phyloP scores from a whole-genome alignment of 1,284 basidiomycete genomes.

The Pterulicium gracile region DNA sequence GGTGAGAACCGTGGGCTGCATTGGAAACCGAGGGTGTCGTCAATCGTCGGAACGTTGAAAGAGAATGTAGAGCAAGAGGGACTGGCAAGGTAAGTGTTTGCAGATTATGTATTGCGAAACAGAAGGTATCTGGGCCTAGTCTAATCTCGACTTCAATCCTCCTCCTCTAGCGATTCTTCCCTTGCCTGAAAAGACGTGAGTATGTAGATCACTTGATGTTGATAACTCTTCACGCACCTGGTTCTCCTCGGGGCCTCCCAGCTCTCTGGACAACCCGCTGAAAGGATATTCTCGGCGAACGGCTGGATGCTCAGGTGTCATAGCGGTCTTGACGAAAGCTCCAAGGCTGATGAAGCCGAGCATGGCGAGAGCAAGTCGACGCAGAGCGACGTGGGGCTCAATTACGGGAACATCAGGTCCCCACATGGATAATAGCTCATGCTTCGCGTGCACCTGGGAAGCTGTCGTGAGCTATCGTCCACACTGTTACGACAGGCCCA shows the following conservation, averaged over 20 bases:
- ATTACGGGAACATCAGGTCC: slow-evolving; percentile 67
- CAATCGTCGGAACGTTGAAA: no score
- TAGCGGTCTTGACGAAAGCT: slow-evolving; percentile 37
- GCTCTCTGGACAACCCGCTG: slow-evolving; percentile 57
- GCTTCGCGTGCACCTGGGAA: slow-evolving; percentile 68
- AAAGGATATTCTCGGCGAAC: slow-evolving; percentile 65
- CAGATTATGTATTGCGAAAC: no score
- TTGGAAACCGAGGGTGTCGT: no score
- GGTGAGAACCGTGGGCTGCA: no score
- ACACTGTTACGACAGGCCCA: background rate
- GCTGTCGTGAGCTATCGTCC: slow-evolving; percentile 11
- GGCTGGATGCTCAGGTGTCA: slow-evolving; percentile 48
- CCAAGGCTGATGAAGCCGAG: slow-evolving; percentile 50
- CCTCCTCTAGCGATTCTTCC: slow-evolving; percentile 1
- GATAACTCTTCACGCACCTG: slow-evolving; percentile 35
- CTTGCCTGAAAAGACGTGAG: background rate
- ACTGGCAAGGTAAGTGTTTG: no score
- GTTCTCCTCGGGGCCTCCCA: slow-evolving; percentile 65
- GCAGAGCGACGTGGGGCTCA: slow-evolving; percentile 43
- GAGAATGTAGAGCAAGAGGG: no score
- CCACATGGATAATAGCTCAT: slow-evolving; percentile 84
- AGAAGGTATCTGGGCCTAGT: no score
- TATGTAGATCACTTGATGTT: background rate
- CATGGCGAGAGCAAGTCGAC: slow-evolving; percentile 51
- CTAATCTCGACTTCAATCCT: background rate